These are phyloP conservation scores for Physcomitrium patens DNA, from an alignment of 225 moss, liverwort and hornwort species.

Conservation along the genomic window DNA sequence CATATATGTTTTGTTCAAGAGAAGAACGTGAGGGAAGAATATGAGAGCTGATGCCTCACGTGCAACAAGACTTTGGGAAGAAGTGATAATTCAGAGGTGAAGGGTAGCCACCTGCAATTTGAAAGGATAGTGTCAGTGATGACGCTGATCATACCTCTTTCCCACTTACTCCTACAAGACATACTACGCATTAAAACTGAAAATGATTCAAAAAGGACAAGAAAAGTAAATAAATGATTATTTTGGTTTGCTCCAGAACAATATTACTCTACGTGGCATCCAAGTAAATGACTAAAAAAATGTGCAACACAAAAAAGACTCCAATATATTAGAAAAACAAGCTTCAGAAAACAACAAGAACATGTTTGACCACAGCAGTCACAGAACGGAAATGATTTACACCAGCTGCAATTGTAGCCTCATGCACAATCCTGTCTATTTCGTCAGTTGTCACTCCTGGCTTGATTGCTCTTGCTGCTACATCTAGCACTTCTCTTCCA, in stretches of 20 bases:
- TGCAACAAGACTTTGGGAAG: slow-evolving; percentile 98
- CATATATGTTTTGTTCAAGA: slow-evolving; percentile 2
- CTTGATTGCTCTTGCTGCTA: slow-evolving; percentile 78
- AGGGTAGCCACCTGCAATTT: slow-evolving; percentile 89
- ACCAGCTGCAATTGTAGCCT: slow-evolving; percentile 84
- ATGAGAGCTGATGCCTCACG: slow-evolving; percentile 58
- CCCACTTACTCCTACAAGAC: slow-evolving; percentile 7
- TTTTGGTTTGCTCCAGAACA: neutral
- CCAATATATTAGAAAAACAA: neutral
- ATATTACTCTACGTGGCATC: neutral
- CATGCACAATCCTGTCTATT: slow-evolving; percentile 89
- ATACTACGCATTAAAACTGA: slow-evolving; percentile 9
- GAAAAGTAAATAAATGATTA: neutral
- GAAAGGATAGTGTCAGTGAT: slow-evolving; percentile 30
- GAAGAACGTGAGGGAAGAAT: slow-evolving; percentile 20
- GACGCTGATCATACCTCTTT: slow-evolving; percentile 20
- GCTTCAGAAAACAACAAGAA: slow-evolving; percentile 8
- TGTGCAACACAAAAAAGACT: neutral
- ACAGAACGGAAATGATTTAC: slow-evolving; percentile 8
- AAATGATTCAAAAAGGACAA: slow-evolving; percentile 1
- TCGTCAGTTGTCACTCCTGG: slow-evolving; percentile 97
- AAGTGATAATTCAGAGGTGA: slow-evolving; percentile 96
- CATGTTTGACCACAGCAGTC: neutral
- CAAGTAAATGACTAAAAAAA: neutral
- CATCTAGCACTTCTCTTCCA: slow-evolving; percentile 82